Percentiles rank a stretch among this genome's conserved stretches.
These are phyloP conservation scores for Sclerotinia borealis DNA, from an alignment of 2,329 filamentous ascomycete genomes.

Conservation along the genomic window DNA sequence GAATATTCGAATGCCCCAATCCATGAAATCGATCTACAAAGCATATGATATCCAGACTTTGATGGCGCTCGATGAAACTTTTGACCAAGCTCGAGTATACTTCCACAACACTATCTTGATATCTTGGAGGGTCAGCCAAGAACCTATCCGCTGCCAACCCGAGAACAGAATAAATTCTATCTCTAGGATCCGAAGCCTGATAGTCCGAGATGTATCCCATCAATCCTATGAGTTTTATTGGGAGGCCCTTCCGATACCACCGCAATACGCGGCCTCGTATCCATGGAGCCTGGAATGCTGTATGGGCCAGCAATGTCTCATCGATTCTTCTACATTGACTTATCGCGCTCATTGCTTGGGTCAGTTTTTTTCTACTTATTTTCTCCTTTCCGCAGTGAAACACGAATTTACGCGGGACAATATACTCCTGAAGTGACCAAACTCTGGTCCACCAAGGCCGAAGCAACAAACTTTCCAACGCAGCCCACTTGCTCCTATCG, in stretches of 20 bases:
- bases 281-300: constrained; percentile 12
- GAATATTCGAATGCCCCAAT: neutral
- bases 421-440: constrained; percentile 16
- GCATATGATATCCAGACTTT: neutral
- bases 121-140: constrained; percentile 7
- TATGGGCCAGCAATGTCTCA: constrained; percentile 8
- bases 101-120: constrained; percentile 8
- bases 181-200: constrained; percentile 16
- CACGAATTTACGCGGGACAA: constrained; percentile 9
- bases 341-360: neutral
- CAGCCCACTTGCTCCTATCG: neutral
- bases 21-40: neutral
- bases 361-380: neutral
- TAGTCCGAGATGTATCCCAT: constrained; percentile 12
- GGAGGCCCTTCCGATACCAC: neutral
- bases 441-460: constrained; percentile 15
- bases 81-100: constrained; percentile 1
- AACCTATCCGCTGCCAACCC: constrained; percentile 10
- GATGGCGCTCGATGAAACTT: neutral
- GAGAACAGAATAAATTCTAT: constrained; percentile 18
- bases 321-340: constrained; percentile 7
- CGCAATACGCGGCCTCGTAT: constrained; percentile 10
- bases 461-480: constrained; percentile 6
- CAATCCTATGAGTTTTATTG: constrained; percentile 5
- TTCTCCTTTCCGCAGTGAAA: constrained; percentile 9